Evolutionary conservation across 2,329 filamentous ascomycete genomes (phyloP), one percentile per base, ranked within the genome.

Genomic region (Neonectria faginata): DNA sequence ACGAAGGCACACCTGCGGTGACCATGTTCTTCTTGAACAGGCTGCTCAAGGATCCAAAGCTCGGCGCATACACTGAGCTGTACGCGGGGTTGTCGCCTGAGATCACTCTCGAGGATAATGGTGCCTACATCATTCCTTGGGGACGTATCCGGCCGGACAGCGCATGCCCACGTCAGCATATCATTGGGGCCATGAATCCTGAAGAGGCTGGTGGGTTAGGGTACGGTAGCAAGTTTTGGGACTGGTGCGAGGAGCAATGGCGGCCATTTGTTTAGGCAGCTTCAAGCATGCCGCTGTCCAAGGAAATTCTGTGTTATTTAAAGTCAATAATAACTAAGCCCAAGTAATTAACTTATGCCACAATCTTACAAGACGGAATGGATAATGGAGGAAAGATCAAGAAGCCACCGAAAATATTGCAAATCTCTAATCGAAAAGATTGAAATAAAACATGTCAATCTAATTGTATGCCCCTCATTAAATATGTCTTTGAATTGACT

Each of bases 41-140:
- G 8, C 36, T 78, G 4, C 62, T 77, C 3, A 72, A 80, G 53
- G 72, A 75, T 14, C 67, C 78, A 2, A 68, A 63, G 3, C 67
- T 74, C 31, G 81, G 80, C 6, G 81, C 80, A 2, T 81, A 80
- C 60, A 81, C 81, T 0, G 79, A 80, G 67, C 61, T 83, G 2
- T 82, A 71, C 54, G 77, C 79, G 36, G 80, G 78, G 0, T 68
- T 82, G 53, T 79, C 79, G 0, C 73, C 76, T 0, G 78, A 81
- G 2, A 70, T 82, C 2, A 76, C 72, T 3, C 22, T 66, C 3
- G 74, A 76, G 53, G 70, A 78, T 1, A 73, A 73, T 45, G 76
- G 75, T 7, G 52, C 65, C 5, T 77, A 74, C 16, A 64, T 76
- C 44, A 69, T 76, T 9, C 77, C 75, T 5, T 78, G 73, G 73